phyloP scores from a whole-genome alignment of 768 basidiomycete genomes.

The Daedaleopsis sinensis region DNA sequence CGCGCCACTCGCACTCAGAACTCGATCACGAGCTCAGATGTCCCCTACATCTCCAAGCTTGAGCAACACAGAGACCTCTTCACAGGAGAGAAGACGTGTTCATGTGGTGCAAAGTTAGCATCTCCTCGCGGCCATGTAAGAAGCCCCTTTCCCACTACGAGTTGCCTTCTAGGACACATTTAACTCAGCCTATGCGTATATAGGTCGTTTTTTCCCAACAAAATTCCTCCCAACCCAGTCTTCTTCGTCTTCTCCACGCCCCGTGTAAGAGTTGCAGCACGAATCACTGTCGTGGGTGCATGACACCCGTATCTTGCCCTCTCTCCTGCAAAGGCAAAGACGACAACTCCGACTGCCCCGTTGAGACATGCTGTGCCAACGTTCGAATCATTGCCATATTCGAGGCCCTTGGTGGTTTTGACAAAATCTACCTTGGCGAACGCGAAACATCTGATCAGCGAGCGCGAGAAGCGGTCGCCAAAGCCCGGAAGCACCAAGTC shows the following conservation, averaged over 20 bases:
- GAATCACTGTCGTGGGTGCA: conserved; percentile 54
- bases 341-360: conserved; percentile 34
- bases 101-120: conserved; percentile 38
- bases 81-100: conserved; percentile 38
- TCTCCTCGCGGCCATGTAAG: conserved; percentile 49
- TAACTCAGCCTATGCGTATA: background rate
- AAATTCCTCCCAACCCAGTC: conserved; percentile 23
- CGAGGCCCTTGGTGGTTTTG: conserved; percentile 52
- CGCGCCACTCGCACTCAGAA: conserved; percentile 5
- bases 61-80: conserved; percentile 40
- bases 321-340: conserved; percentile 46
- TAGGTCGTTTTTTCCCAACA: conserved; percentile 33
- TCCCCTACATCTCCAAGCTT: conserved; percentile 37
- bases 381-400: conserved; percentile 54
- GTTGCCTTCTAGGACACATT: background rate
- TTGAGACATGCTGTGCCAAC: conserved; percentile 48
- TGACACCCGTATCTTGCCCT: conserved; percentile 41
- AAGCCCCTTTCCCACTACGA: conserved; percentile 6
- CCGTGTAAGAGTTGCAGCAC: conserved; percentile 46
- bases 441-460: conserved; percentile 42
- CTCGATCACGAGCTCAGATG: background rate
- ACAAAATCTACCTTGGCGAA: conserved; percentile 48
- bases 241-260: conserved; percentile 45
- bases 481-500: conserved; percentile 20
- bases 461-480: conserved; percentile 34